phyloP scores from a whole-genome alignment of 495 filamentous ascomycete species.

The Poronia punctata region DNA sequence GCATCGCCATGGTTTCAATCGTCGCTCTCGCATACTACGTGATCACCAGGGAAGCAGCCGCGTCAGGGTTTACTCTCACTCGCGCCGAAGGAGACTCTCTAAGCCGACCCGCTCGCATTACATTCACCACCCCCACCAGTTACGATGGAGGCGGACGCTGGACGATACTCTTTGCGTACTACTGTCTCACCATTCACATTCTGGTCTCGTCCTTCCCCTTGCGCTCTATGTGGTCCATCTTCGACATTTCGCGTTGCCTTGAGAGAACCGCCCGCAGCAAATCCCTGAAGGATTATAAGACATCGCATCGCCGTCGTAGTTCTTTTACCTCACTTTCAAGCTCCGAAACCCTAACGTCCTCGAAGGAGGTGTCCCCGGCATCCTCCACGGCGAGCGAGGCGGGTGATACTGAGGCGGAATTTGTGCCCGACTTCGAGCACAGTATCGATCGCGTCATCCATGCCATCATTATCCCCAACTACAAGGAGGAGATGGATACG shows the following conservation, averaged over 20 bases:
- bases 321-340: constrained; percentile 45
- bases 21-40: constrained; percentile 40
- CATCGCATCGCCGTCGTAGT: constrained; percentile 38
- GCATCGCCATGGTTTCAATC: constrained; percentile 40
- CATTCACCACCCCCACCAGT: constrained; percentile 13
- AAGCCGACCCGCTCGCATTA: constrained; percentile 28
- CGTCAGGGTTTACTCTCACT: constrained; percentile 38
- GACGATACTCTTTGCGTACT: constrained; percentile 42
- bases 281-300: constrained; percentile 35
- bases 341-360: constrained; percentile 44
- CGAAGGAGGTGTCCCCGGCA: constrained; percentile 29
- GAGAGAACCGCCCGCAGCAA: constrained; percentile 33
- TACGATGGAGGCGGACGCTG: constrained; percentile 25
- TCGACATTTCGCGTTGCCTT: constrained; percentile 37
- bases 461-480: constrained; percentile 62
- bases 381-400: constrained; percentile 40
- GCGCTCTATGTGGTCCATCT: constrained; percentile 46
- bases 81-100: constrained; percentile 37
- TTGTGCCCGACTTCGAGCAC: constrained; percentile 30
- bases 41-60: constrained; percentile 36
- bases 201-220: constrained; percentile 47
- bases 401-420: constrained; percentile 37
- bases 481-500: constrained; percentile 60
- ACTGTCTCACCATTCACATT: constrained; percentile 47
- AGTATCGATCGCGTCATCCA: constrained; percentile 44